These are phyloP conservation scores for Penicillium sclerotigenum DNA, from an alignment of 2,329 filamentous ascomycete species.

Conservation along the genomic window DNA sequence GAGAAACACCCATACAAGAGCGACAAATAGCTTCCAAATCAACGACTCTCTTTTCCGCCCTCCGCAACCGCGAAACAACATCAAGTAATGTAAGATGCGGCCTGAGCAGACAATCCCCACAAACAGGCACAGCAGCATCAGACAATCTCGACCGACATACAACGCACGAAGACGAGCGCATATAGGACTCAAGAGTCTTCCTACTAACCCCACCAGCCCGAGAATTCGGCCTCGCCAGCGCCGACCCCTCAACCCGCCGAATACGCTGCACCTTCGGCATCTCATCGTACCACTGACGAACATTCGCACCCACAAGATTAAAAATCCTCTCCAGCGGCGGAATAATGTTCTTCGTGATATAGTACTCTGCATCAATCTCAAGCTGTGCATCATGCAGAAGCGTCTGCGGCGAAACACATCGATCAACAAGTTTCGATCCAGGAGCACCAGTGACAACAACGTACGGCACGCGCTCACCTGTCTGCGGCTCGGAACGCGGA, in stretches of 20 bases:
- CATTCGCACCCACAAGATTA: slow-evolving; percentile 89
- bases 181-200: slow-evolving; percentile 89
- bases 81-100: slow-evolving; percentile 59
- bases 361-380: slow-evolving; percentile 90
- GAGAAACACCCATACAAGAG: slow-evolving; percentile 71
- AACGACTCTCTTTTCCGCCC: slow-evolving; percentile 60
- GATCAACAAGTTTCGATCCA: slow-evolving; percentile 78
- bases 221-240: slow-evolving; percentile 19
- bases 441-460: slow-evolving; percentile 88
- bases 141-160: slow-evolving; percentile 65
- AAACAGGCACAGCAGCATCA: slow-evolving; percentile 44
- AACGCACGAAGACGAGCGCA: slow-evolving; percentile 75
- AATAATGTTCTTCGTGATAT: slow-evolving; percentile 93
- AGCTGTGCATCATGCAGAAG: slow-evolving; percentile 72
- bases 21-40: slow-evolving; percentile 72
- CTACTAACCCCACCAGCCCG: slow-evolving; percentile 39
- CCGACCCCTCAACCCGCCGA: slow-evolving; percentile 55
- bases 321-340: slow-evolving; percentile 95
- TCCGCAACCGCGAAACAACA: slow-evolving; percentile 61
- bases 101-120: slow-evolving; percentile 35
- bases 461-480: slow-evolving; percentile 92
- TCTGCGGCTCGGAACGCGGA: slow-evolving; percentile 82
- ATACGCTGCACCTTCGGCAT: slow-evolving; percentile 89
- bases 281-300: slow-evolving; percentile 88
- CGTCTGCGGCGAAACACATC: slow-evolving; percentile 83